Evolutionary conservation across 2,329 filamentous ascomycete genomes (phyloP), one percentile per base, ranked within the genome.

Genomic region (Fusarium miscanthi): DNA sequence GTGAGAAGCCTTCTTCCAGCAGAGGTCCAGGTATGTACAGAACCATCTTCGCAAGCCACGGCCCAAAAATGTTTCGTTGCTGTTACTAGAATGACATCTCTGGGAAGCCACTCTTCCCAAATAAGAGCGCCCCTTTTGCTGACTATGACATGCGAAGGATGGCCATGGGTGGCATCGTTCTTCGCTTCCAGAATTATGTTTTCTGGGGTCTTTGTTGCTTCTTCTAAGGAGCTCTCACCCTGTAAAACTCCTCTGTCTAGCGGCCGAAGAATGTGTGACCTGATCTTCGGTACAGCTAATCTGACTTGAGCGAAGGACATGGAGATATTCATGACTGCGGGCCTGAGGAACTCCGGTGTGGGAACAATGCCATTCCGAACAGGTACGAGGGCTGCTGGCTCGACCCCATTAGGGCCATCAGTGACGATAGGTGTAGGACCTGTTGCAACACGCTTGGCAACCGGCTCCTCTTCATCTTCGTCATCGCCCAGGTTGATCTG

Each of bases 101-200:
- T 89, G 0, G 95, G 95, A 19, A 99, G 84, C 77, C 94, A 99
- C 78, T 99, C 97, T 78, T 98, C 94, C 96, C 97, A 99, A 7
- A 98, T 82, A 2, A 92, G 86, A 62, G 91, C 90, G 8, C 94
- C 94, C 60, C 94, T 90, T 79, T 94, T 95, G 5, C 91, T 93
- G 42, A 96, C 91, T 9, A 90, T 93, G 45, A 99, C 90, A 38
- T 94, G 91, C 8, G 94, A 93, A 3, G 96, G 96, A 66, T 98
- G 95, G 68, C 92, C 89, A 46, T 85, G 91, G 84, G 85, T 92
- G 79, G 87, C 85, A 4, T 95, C 93, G 78, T 99, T 99, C 69
- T 91, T 92, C 33, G 94, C 95, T 84, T 99, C 96, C 62, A 99
- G 87, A 27, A 97, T 89, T 56, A 94, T 85, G 71, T 94, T 93